These are phyloP conservation scores for Psidium friedrichsthalianum DNA, from an alignment of 345 rosid species.

Conservation along the genomic window DNA sequence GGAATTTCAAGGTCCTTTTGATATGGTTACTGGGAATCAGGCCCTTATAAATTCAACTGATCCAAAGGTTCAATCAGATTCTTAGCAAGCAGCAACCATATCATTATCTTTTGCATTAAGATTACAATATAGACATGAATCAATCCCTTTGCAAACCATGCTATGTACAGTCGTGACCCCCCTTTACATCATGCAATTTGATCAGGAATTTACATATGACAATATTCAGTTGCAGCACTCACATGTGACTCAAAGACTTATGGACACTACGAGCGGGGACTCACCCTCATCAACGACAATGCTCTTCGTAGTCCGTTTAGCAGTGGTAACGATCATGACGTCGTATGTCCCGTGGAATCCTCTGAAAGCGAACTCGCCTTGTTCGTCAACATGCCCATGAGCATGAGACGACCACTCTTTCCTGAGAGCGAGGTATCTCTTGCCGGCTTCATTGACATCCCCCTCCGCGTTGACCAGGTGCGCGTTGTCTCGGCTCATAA, in stretches of 20 bases:
- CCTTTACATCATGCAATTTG: neutral
- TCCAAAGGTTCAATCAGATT: neutral
- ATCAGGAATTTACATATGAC: neutral
- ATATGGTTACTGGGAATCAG: neutral
- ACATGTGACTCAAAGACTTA: constrained; percentile 18
- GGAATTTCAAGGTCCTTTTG: neutral
- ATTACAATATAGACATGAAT: neutral
- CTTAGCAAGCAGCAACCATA: neutral
- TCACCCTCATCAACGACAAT: constrained; percentile 58
- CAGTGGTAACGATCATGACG: constrained; percentile 24
- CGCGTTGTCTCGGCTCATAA: constrained; percentile 68
- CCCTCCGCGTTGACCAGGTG: constrained; percentile 89
- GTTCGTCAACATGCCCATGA: constrained; percentile 42
- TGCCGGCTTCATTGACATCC: constrained; percentile 76
- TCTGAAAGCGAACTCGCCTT: constrained; percentile 52
- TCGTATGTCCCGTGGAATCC: constrained; percentile 77
- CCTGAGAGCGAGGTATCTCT: constrained; percentile 55
- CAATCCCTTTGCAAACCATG: neutral
- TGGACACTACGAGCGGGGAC: constrained; percentile 35
- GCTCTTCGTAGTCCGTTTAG: constrained; percentile 30
- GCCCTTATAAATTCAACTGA: neutral
- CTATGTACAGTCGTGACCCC: neutral
- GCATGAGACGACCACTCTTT: constrained; percentile 60
- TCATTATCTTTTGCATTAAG: neutral
- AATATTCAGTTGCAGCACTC: neutral